Percentiles rank a stretch among this genome's conserved stretches.
Conservation (phyloP, 495 filamentous ascomycete species). For the Oidiodendron maius region DNA sequence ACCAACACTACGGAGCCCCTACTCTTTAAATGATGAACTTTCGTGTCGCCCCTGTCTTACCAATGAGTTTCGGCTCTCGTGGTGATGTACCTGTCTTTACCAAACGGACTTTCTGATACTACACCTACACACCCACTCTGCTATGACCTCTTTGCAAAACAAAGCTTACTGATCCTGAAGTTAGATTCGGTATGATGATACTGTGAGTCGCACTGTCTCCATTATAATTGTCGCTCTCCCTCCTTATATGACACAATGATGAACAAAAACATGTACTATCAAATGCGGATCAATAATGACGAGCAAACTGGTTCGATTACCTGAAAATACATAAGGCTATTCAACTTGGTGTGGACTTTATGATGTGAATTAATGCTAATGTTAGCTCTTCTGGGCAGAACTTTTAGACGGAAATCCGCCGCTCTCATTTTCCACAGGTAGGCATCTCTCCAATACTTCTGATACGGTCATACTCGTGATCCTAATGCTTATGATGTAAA, state of each 20-base stretch:
- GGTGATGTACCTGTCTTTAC: conserved; percentile 29
- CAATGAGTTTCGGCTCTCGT: conserved; percentile 22
- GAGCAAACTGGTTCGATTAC: conserved; percentile 27
- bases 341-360: not conserved
- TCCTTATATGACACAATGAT: conserved; percentile 18
- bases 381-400: not conserved
- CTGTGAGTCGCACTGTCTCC: conserved; percentile 11
- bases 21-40: conserved; percentile 23
- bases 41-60: conserved; percentile 30
- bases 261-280: conserved; percentile 26
- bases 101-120: conserved; percentile 28
- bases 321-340: conserved; percentile 11
- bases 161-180: conserved; percentile 10
- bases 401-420: not conserved
- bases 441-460: conserved; percentile 3
- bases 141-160: not conserved
- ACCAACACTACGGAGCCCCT: too few relatives aligned
- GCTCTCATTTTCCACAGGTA: not conserved
- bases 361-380: not conserved
- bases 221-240: too few relatives aligned
- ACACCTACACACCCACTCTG: not conserved
- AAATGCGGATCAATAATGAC: conserved; percentile 22
- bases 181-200: conserved; percentile 1
- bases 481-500: conserved; percentile 22
- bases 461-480: not conserved